These are phyloP conservation scores for Stromatinia cepivora DNA, from an alignment of 2,329 filamentous ascomycete species.

Conservation along the genomic window DNA sequence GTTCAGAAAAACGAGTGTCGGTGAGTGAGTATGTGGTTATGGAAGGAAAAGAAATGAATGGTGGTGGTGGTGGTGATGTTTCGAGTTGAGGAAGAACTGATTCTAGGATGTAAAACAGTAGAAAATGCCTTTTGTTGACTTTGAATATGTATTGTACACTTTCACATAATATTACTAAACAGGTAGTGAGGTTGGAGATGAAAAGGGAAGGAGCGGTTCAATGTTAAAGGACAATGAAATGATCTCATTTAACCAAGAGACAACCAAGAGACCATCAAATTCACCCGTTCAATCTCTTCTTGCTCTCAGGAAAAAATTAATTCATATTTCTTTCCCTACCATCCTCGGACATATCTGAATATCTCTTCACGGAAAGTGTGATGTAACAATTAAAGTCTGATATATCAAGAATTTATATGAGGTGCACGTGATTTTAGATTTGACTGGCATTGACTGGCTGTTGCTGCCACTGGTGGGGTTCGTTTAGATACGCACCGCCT, in stretches of 20 bases:
- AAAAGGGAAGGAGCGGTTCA: constrained; percentile 13
- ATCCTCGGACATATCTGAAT: not conserved
- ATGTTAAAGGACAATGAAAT: not conserved
- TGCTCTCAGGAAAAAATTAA: not conserved
- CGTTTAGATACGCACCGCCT: constrained; percentile 21
- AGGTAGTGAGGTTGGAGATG: constrained; percentile 6
- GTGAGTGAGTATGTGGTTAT: constrained; percentile 1
- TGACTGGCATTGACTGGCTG: constrained; percentile 10
- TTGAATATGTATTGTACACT: constrained; percentile 6
- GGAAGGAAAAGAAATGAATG: constrained; percentile 20
- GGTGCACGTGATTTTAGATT: constrained; percentile 6
- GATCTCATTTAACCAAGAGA: not conserved
- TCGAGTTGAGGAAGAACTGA: not conserved
- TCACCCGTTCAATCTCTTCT: not conserved
- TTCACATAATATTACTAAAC: constrained; percentile 10
- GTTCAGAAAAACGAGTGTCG: constrained; percentile 23
- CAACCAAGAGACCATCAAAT: not conserved
- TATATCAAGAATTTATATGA: not conserved
- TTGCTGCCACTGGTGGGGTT: constrained; percentile 21
- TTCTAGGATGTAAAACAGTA: constrained; percentile 7
- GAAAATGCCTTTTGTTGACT: not conserved
- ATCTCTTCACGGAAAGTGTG: not conserved
- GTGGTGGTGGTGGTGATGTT: constrained; percentile 19
- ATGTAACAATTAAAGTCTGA: not conserved
- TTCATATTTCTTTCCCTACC: not conserved